Evolutionary conservation across 139 green algal genomes (phyloP).

Genomic region (Chlamydomonas urium): DNA sequence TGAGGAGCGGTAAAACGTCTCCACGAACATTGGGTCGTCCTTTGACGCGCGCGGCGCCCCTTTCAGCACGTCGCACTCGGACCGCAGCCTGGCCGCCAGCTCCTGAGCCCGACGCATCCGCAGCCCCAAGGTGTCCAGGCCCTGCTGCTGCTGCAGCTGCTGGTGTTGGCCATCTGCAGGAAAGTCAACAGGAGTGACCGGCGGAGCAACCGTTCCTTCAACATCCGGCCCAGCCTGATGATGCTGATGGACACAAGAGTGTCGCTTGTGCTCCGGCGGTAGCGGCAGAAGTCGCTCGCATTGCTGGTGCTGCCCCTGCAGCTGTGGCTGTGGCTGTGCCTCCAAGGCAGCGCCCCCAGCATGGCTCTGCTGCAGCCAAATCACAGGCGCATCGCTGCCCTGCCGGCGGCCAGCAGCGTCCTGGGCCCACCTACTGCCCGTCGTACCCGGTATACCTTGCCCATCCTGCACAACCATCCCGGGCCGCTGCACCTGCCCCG

Average conservation of each 20-base stretch:
- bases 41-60: conserved; percentile 33
- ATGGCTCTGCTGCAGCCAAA: no score
- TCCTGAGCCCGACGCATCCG: conserved; percentile 42
- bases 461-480: no score
- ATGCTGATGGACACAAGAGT: conserved; percentile 26
- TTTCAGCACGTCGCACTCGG: conserved; percentile 60
- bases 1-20: conserved; percentile 54
- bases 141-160: conserved; percentile 16
- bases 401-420: no score
- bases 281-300: not conserved
- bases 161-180: conserved; percentile 19
- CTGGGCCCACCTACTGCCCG: no score
- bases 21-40: conserved; percentile 77
- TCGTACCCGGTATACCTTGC: no score
- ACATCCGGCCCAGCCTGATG: conserved; percentile 14
- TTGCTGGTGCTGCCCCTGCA: conserved; percentile 21
- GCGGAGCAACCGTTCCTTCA: no score
- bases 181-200: no score
- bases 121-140: not conserved
- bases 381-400: no score
- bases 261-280: conserved; percentile 1
- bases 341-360: no score
- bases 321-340: conserved; percentile 6
- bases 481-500: no score
- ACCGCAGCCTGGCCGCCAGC: conserved; percentile 48